phyloP scores from a whole-genome alignment of 306 rosid genomes.

The Gastrolobium bilobum region DNA sequence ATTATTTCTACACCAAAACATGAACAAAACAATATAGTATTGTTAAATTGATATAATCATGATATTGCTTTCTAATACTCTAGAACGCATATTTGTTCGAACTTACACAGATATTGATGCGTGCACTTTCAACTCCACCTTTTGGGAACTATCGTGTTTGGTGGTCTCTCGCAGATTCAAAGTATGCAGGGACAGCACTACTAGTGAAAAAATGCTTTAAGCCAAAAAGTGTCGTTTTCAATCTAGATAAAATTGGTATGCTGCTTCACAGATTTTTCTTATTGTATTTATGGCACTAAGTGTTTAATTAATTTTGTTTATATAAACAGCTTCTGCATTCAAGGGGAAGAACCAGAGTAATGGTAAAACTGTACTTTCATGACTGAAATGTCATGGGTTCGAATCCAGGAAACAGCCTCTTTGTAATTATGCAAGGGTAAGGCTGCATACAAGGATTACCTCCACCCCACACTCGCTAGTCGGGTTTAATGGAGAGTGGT shows the following conservation, averaged over 20 bases:
- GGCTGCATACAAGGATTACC: too few relatives aligned
- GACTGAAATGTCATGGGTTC: too few relatives aligned
- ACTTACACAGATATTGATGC: conserved; percentile 78
- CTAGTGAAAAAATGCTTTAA: conserved; percentile 85
- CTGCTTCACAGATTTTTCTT: conserved; percentile 24
- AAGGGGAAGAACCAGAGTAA: too few relatives aligned
- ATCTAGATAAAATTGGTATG: conserved; percentile 89
- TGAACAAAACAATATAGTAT: not conserved
- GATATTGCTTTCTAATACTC: conserved; percentile 34
- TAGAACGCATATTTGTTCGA: conserved; percentile 34
- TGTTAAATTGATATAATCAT: conserved; percentile 3
- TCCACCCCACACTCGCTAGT: too few relatives aligned
- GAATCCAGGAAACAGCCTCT: too few relatives aligned
- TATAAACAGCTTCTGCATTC: conserved; percentile 25
- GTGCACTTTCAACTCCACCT: conserved; percentile 86
- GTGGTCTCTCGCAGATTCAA: conserved; percentile 99
- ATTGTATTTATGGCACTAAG: not conserved
- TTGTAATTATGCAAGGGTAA: too few relatives aligned
- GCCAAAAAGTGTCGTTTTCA: conserved; percentile 78
- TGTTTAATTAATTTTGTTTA: conserved; percentile 5
- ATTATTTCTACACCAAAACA: not conserved
- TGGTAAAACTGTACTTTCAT: too few relatives aligned
- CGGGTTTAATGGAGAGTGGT: too few relatives aligned
- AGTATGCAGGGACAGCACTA: conserved; percentile 96
- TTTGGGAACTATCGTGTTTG: conserved; percentile 81